Evolutionary conservation across 352 stramenopile genomes (phyloP).

Genomic region (Thraustotheca clavata): DNA sequence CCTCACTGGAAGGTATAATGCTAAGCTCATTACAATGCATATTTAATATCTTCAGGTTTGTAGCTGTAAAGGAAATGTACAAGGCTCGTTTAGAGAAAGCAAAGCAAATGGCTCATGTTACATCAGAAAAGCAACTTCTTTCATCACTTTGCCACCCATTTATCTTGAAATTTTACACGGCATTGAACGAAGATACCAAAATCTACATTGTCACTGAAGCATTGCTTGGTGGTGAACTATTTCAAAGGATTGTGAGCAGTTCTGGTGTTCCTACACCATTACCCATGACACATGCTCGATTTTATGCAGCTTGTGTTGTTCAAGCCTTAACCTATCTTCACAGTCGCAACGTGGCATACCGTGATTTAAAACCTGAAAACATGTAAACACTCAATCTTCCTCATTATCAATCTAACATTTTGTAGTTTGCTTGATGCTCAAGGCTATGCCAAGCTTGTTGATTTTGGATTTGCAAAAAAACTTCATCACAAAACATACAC

Average conservation of each 20-base stretch:
- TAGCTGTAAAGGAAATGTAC: constrained; percentile 23
- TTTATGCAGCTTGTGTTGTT: constrained; percentile 20
- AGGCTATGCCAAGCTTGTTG: constrained; percentile 88
- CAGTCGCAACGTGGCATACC: constrained; percentile 53
- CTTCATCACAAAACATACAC: constrained; percentile 86
- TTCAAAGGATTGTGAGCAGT: constrained; percentile 20
- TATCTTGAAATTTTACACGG: constrained; percentile 20
- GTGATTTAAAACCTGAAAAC: constrained; percentile 86
- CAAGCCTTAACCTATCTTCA: constrained; percentile 53
- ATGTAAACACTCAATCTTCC: constrained; percentile 72
- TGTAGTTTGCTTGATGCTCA: constrained; percentile 93
- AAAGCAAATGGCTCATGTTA: constrained; percentile 13
- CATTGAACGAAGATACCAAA: constrained; percentile 11
- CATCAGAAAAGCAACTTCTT: constrained; percentile 16
- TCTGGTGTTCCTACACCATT: constrained; percentile 15
- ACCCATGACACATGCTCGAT: constrained; percentile 10
- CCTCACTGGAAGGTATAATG: background rate
- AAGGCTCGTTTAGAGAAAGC: constrained; percentile 19
- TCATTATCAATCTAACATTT: too few species aligned
- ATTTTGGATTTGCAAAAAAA: constrained; percentile 93
- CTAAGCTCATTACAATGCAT: background rate
- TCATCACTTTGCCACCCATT: constrained; percentile 6
- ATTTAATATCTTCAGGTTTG: background rate
- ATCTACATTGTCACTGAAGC: constrained; percentile 22
- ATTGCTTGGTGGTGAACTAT: constrained; percentile 19